Evolutionary conservation across 2,329 filamentous ascomycete genomes (phyloP), one percentile per base, ranked within the genome.

Genomic region (Xylariaceae sp.): DNA sequence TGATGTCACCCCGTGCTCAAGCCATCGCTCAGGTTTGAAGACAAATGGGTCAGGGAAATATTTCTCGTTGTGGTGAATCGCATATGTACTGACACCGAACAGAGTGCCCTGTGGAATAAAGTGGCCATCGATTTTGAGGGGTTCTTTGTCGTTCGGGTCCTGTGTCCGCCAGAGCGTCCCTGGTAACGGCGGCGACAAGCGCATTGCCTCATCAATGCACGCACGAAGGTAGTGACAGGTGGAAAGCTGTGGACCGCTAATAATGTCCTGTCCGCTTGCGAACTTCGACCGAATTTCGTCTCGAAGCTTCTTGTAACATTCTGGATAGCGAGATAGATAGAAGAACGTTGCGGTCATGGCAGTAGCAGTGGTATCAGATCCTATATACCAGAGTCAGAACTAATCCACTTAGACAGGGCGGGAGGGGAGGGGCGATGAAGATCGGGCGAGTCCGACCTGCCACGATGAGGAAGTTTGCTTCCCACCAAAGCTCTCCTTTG

Each of bases 81-180:
- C n/a, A n/a, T n/a, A n/a, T n/a, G n/a, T n/a, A n/a, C n/a, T n/a
- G n/a, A n/a, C n/a, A n/a, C n/a, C n/a, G n/a, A n/a, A n/a, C n/a
- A n/a, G n/a, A n/a, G n/a, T n/a, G n/a, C n/a, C n/a, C n/a, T n/a
- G n/a, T n/a, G n/a, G n/a, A n/a, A n/a, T n/a, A n/a, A n/a, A n/a
- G n/a, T n/a, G n/a, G n/a, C n/a, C n/a, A n/a, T 71, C 68, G 50
- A 73, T 60, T n/a, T 51, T 34, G 6, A 54, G 38, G 11, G 47
- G 52, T 38, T 47, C 9, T 13, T 41, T 9, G 33, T 31, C 18
- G 38, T 45, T n/a, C 4, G 40, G 39, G 13, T 49, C 39, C 19
- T 43, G 39, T 41, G 19, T n/a, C n/a, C 48, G 43, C 48, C 51
- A 51, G 13, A 51, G 18, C n/a, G 31, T 45, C 6, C 36, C 31